Evolutionary conservation across 192 early-diverging fungal genomes (phyloP).

Genomic region (Pecoramyces ruminantium): DNA sequence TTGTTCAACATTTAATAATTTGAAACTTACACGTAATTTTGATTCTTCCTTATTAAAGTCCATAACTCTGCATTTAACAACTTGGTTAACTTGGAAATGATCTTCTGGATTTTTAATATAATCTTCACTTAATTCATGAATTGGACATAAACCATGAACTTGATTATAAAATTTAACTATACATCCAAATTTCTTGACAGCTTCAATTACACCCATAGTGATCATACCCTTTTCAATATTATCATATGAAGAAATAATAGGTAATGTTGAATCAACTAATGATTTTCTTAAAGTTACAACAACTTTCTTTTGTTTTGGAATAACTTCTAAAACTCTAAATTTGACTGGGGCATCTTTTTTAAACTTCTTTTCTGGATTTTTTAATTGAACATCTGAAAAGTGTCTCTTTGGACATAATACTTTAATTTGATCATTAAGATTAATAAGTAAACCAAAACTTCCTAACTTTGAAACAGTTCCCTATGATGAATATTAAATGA

Average conservation of each 20-base stretch:
- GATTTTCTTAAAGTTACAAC: not conserved
- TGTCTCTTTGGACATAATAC: slow-evolving; percentile 60
- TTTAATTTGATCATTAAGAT: slow-evolving; percentile 31
- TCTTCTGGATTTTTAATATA: slow-evolving; percentile 34
- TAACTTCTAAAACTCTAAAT: not conserved
- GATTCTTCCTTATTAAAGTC: slow-evolving; percentile 26
- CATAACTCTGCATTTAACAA: slow-evolving; percentile 56
- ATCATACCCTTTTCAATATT: slow-evolving; percentile 38
- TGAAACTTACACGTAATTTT: slow-evolving; percentile 55
- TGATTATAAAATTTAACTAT: slow-evolving; percentile 67
- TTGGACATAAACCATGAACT: slow-evolving; percentile 50
- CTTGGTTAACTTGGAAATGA: slow-evolving; percentile 53
- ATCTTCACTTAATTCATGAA: slow-evolving; percentile 24
- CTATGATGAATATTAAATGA: not conserved
- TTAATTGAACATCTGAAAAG: slow-evolving; percentile 41
- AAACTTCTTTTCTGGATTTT: slow-evolving; percentile 1
- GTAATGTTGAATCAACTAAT: slow-evolving; percentile 52
- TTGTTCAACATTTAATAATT: slow-evolving; percentile 11
- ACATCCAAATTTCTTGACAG: slow-evolving; percentile 42
- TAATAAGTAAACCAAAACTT: slow-evolving; percentile 22
- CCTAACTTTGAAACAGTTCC: slow-evolving; percentile 17
- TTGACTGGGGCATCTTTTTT: not conserved
- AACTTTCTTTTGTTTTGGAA: not conserved
- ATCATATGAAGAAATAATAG: slow-evolving; percentile 39
- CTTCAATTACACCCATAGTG: slow-evolving; percentile 42